Base-by-base conservation (phyloP, 805 yeast genomes). In the Cyberlindnera mycetangii region DNA sequence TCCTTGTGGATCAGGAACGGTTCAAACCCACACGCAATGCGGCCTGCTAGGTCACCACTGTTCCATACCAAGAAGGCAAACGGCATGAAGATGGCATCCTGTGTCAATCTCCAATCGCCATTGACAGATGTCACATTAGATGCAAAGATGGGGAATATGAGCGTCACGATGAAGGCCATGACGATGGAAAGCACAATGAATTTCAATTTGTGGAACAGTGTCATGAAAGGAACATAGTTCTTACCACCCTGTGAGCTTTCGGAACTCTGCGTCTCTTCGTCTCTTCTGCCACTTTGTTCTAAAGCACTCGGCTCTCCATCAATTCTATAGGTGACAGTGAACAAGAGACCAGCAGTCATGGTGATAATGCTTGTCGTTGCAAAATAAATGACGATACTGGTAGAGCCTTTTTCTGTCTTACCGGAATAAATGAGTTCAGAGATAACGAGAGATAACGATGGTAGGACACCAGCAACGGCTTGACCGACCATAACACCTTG, bases 401-500 rank as follows among this genome's bases (percentile, higher is more conserved):
- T 42, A 12, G 57, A 45, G 34, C 54, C 46, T 21, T 51, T 50
- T 36, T 60, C 66, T n/a, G 42, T 50, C 11, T 60, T 51, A 10
- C 51, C 60, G 19, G 47, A 42, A 31, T 56, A 36, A 12, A 52
- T 12, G 21, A 76, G 56, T 20, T 78, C 79, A 10, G 85, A 76
- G 10, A 75, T 47, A 48, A 81, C 82, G 53, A 79, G 75, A 12
- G 85, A 81, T 16, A 85, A 60, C 0, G 96, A 81, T 2, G 99
- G 98, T 28, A 92, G 67, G 0, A 93, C 96, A 2, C 99, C 99
- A 0, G 97, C 89, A 15, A 92, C 69, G 0, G 96, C 96, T 63
- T 92, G 96, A 2, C 99, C 99, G 3, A 90, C 90, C 85, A 93
- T 87, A 2, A 85, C 85, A 0, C 86, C 95, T 58, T 93, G 96